Percentiles rank a stretch among this genome's conserved stretches.
Conservation (phyloP, 1,284 basidiomycete species). For the Trichosporon ovoides region DNA sequence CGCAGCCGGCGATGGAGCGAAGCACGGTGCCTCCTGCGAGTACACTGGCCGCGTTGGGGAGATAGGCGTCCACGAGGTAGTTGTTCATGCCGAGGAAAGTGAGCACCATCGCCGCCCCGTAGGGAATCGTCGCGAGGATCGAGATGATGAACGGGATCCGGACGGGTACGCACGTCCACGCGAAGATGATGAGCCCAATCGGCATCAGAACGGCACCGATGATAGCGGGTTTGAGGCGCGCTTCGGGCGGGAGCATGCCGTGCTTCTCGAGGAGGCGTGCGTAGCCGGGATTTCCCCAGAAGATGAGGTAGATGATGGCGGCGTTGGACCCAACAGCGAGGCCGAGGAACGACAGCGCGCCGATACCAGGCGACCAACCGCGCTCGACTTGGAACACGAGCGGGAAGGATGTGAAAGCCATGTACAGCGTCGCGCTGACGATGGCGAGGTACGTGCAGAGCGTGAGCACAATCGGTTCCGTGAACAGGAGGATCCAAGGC, state of each 20-base stretch:
- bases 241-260: slow-evolving; percentile 42
- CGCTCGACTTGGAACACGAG: slow-evolving; percentile 45
- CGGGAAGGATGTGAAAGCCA: slow-evolving; percentile 42
- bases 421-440: slow-evolving; percentile 33
- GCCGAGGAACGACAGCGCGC: slow-evolving; percentile 61
- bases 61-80: slow-evolving; percentile 63
- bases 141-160: slow-evolving; percentile 59
- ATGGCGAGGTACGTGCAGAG: slow-evolving; percentile 49
- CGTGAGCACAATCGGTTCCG: slow-evolving; percentile 62
- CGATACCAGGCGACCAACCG: slow-evolving; percentile 50
- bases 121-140: slow-evolving; percentile 58
- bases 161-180: slow-evolving; percentile 56
- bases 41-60: slow-evolving; percentile 53
- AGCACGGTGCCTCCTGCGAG: slow-evolving; percentile 65
- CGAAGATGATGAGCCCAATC: slow-evolving; percentile 29
- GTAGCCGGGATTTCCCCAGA: slow-evolving; percentile 28
- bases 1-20: slow-evolving; percentile 57
- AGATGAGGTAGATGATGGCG: slow-evolving; percentile 57
- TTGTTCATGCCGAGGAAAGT: slow-evolving; percentile 31
- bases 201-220: slow-evolving; percentile 57
- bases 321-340: slow-evolving; percentile 57
- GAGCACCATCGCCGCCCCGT: slow-evolving; percentile 50
- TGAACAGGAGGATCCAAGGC: slow-evolving; percentile 56
- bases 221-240: slow-evolving; percentile 58
- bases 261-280: slow-evolving; percentile 16